Evolutionary conservation across 2,329 filamentous ascomycete genomes (phyloP), one percentile per base, ranked within the genome.

Genomic region (Stachybotrys elegans): DNA sequence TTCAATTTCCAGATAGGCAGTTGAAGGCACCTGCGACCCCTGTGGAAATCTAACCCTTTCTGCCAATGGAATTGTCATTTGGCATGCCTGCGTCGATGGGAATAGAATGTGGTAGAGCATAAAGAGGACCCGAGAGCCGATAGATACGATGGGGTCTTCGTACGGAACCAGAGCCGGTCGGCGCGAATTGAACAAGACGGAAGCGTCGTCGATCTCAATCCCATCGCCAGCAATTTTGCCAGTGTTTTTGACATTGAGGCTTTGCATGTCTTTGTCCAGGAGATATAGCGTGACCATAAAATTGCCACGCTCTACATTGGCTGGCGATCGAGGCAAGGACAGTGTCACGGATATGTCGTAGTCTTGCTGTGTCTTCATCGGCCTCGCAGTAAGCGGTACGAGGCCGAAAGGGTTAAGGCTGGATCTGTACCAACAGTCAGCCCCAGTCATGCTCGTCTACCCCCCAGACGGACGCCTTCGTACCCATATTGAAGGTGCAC

Each of bases 261-360:
- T 40, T 34, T 54, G 53, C 31, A 49, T 53, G 29, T 65, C 62
- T 20, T 68, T 66, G 21, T 73, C 73, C 40, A 87, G 75, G 42
- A 95, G 77, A 48, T 81, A 78, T 14, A 95, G 69, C 38, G 87
- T 84, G 16, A 97, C 71, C 93, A 98, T 98, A 72, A 96, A 97
- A 68, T 97, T 97, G 22, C 93, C 93, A 13, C 79, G 78, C 3
- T 77, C 78, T 19, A 86, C 67, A 57, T 98, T 98, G 2, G 75
- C 66, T 0, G 81, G 82, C 3, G 88, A 93, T 32, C 84, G 82
- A 16, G 93, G 93, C 50, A 98, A 73, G 4, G 79, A 76, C 23
- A 98, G 73, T 19, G 80, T 73, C 2, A 97, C 73, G 5, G 78
- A 75, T 34, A 98, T 77, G 62, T 97, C 90, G 72, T 98, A 98